Base-by-base conservation (phyloP, 1,284 basidiomycete genomes). In the Fomitopsis betulina region DNA sequence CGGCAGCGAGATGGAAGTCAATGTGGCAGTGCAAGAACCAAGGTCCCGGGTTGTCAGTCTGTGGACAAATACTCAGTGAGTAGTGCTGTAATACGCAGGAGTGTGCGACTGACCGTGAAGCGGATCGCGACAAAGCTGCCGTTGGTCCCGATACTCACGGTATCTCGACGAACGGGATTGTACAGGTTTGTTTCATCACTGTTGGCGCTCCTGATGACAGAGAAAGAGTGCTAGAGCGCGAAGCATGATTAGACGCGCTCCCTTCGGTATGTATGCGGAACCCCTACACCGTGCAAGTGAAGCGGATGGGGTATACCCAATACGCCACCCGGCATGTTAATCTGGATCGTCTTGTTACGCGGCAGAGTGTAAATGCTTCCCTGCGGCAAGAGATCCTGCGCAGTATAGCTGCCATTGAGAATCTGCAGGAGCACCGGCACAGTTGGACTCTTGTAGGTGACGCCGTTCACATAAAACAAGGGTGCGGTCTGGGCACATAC, bases 211-310 rank as follows among this genome's bases (percentile, higher is more conserved):
- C 59, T 54, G 3, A 65, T 60, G 23, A 67, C 66, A 6, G 62
- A 64, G 60, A 68, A 68, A 2, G 62, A 21, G 43, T 68, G 67
- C 65, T 68, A 30, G 1, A 35, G 15, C 17, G 15, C 17, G 12
- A 32, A 35, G 10, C 5, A 10, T 1, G 12, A 7, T 51, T 17
- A 57, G n/a, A 9, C 4, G 17, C 12, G 10, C 37, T 37, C 4
- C 23, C 3, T 39, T 23, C 13, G 32, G 30, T 3, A 32, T 9
- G 51, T 40, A 53, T 23, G 12, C 19, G 19, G 2, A 32, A 27
- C 32, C 55, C 71, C 62, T 63, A 75, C 74, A 4, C 76, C 76
- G 58, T 78, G 76, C 35, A 78, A 57, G 63, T 78, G 76, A 62
- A 78, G 68, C 1, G 76, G 76, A 59, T 77, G 76, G 67, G 68